These are phyloP conservation scores for Leucaena leucocephala DNA, from an alignment of 306 rosid species.

Conservation along the genomic window DNA sequence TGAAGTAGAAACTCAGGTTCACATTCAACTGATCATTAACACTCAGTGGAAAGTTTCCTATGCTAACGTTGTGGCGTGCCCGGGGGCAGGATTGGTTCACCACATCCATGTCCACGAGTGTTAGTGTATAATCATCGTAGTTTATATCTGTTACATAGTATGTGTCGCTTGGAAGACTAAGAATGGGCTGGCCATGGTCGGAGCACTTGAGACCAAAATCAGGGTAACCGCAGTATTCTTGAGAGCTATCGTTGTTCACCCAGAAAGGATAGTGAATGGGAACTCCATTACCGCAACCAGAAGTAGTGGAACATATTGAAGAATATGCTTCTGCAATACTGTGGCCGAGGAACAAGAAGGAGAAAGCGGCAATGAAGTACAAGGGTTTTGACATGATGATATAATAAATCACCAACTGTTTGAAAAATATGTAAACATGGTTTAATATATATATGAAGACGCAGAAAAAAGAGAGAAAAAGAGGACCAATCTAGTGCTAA, in stretches of 20 bases:
- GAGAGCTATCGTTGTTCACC: background rate
- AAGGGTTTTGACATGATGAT: conserved; percentile 33
- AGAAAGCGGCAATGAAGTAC: background rate
- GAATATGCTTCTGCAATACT: conserved; percentile 22
- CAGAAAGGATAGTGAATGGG: conserved; percentile 45
- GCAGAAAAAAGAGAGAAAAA: background rate
- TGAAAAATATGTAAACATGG: background rate
- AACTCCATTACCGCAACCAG: conserved; percentile 24
- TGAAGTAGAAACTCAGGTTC: conserved; percentile 51
- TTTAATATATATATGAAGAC: background rate
- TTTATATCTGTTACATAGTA: conserved; percentile 40
- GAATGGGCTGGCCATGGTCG: background rate
- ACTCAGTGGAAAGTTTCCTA: conserved; percentile 30
- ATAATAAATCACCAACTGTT: background rate
- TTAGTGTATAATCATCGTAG: conserved; percentile 14
- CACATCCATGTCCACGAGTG: conserved; percentile 47
- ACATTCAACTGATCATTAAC: conserved; percentile 5
- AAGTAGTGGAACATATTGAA: conserved; percentile 16
- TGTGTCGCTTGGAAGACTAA: conserved; percentile 20
- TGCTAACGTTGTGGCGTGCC: conserved; percentile 37
- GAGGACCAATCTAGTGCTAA: background rate
- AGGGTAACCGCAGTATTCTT: conserved; percentile 39
- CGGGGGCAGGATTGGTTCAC: conserved; percentile 40
- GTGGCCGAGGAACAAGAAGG: conserved; percentile 24
- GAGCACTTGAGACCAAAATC: conserved; percentile 38